Evolutionary conservation across 768 basidiomycete species (phyloP), one percentile per base, ranked within the genome.

Genomic region (Gloeostereum incarnatum): DNA sequence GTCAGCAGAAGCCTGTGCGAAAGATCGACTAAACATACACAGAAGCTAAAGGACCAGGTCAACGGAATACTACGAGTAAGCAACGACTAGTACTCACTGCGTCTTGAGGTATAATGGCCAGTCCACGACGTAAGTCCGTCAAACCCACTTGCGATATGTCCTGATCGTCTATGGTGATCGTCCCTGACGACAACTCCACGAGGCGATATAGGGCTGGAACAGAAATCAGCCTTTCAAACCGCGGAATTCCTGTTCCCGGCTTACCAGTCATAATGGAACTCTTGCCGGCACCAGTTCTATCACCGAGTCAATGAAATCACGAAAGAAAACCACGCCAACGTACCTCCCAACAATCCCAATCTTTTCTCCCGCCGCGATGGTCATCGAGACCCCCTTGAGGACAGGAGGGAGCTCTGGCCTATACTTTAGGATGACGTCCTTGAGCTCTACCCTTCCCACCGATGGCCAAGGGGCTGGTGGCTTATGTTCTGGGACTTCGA

Each of bases 331-430:
- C 16, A 27, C 26, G 14, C 10, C 14, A 44, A n/a, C 40, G 24
- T 44, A 59, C 66, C 66, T 58, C 45, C 90, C 89, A 33, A 94
- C 85, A 37, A 94, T 85, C 20, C 92, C 92, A 45, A 98, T 79
- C 61, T 94, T 93, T 61, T 97, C 92, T 4, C 85, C 84, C 0
- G 75, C 74, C 0, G 60, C 55, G 19, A 96, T 66, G 20, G 61
- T 61, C 70, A 97, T 73, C 9, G 71, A 74, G 33, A 97, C 13
- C 46, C 82, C 83, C 57, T 83, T 87, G n/a, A 97, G 65, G 5
- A 96, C 91, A 3, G 78, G 61, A 1, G 92, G 88, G n/a, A 97
- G 70, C 40, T 81, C 92, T 0, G 87, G 84, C 19, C 94, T 73
- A 54, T 96, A 96, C 43, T 68, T 75, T 59, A 98, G 67, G 20